Evolutionary conservation across 176 grass and related monocot genomes (phyloP).

Genomic region (Olyra latifolia): DNA sequence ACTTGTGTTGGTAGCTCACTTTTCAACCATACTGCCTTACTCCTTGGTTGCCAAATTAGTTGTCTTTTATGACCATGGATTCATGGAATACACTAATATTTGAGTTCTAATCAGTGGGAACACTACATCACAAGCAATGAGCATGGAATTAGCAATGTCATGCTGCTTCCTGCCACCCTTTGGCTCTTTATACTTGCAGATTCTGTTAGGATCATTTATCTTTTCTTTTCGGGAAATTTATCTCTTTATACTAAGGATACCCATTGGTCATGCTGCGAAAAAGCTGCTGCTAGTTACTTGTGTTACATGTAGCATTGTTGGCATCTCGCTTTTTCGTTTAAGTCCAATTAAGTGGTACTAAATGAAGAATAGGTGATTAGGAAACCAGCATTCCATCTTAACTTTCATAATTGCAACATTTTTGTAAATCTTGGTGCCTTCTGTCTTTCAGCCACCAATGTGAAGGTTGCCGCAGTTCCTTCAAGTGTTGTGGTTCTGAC

Average conservation of each 20-base stretch:
- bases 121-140: background rate
- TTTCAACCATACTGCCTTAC: background rate
- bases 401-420: background rate
- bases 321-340: conserved; percentile 3
- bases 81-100: background rate
- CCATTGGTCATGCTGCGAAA: background rate
- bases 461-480: conserved; percentile 79
- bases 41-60: background rate
- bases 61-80: conserved; percentile 11
- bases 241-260: background rate
- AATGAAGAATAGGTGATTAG: background rate
- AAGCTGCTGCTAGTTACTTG: background rate
- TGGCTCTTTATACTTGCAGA: background rate
- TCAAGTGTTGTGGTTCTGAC: conserved; percentile 79
- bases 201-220: background rate
- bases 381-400: conserved; percentile 9
- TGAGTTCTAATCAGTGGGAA: background rate
- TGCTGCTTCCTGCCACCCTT: background rate
- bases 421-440: background rate
- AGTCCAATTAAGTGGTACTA: background rate
- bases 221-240: background rate
- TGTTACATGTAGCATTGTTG: background rate
- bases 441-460: conserved; percentile 73
- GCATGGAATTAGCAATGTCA: background rate
- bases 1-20: background rate